Evolutionary conservation across 2,329 filamentous ascomycete genomes (phyloP), one percentile per base, ranked within the genome.

Genomic region (Aureobasidium sp.): DNA sequence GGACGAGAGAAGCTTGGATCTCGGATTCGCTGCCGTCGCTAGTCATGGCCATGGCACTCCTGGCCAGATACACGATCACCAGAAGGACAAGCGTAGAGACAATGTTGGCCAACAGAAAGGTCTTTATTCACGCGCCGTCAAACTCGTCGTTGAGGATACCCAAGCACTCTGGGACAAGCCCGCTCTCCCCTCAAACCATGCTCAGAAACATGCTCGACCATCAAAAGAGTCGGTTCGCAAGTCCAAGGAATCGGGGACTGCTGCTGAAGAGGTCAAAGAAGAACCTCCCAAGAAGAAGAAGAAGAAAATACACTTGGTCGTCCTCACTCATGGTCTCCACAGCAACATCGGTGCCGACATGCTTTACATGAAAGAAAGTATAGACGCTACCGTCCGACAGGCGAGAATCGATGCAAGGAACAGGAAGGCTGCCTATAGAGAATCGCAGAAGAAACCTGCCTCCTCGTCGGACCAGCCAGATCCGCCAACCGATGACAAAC

Each of bases 291-390:
- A 75, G 64, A 88, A 85, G 70, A 81, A 81, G 70, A 81, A 81
- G 65, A 90, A 90, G 74, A 93, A 87, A 65, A 80, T 99, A 2
- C 94, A 99, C 71, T 78, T 99, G 43, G 94, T 99, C 25, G 80
- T 99, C 35, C 75, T 99, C 53, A 97, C 94, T 0, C 94, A 99
- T 75, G 94, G 94, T 0, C 74, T 99, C 64, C 94, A 99, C 73
- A 96, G 93, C 74, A 99, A 99, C 71, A 80, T 96, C 13, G 90
- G 94, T 5, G 89, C 91, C 23, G 94, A 99, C 71, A 96, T 99
- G 94, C 79, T 99, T 21, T 99, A 89, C 70, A 76, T 99, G 72
- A 99, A 99, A 70, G 94, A 99, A 74, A 95, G 90, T 73, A 97
- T 99, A 64, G 94, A 99, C 75, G 84, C 85, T 29, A 86, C 89